Evolutionary conservation across 305 asterid species (phyloP).

Genomic region (Fraxinus sp.): DNA sequence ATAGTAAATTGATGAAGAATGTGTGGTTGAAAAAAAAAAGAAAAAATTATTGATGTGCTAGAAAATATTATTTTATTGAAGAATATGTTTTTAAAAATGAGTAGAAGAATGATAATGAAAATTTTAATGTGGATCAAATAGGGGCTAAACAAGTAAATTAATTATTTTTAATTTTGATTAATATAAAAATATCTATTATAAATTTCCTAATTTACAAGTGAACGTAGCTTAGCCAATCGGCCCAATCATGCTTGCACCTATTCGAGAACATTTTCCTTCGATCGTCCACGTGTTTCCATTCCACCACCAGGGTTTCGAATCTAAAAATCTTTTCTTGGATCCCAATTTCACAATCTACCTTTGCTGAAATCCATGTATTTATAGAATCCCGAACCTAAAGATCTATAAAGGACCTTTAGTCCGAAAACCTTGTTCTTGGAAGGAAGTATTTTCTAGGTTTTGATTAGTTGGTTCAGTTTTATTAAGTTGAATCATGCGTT

Average conservation of each 20-base stretch:
- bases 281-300: slow-evolving; percentile 10
- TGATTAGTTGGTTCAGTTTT: slow-evolving; percentile 5
- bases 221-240: neutral
- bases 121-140: too few relatives aligned
- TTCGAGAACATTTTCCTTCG: slow-evolving; percentile 13
- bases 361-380: slow-evolving; percentile 5
- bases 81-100: too few relatives aligned
- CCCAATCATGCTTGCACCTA: neutral
- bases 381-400: slow-evolving; percentile 8
- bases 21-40: too few relatives aligned
- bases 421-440: slow-evolving; percentile 15
- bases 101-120: too few relatives aligned
- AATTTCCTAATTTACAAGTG: neutral
- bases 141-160: too few relatives aligned
- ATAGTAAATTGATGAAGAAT: too few relatives aligned
- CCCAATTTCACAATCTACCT: slow-evolving; percentile 9
- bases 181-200: neutral
- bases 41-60: too few relatives aligned
- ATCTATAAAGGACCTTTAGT: slow-evolving; percentile 18
- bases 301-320: slow-evolving; percentile 21
- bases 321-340: slow-evolving; percentile 23
- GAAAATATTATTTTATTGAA: too few relatives aligned
- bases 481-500: slow-evolving; percentile 1
- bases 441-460: slow-evolving; percentile 13
- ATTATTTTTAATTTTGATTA: neutral